Evolutionary conservation across 148 eudicot species (phyloP), one percentile per base, ranked within the genome.

Genomic region (Euryodendron excelsum): DNA sequence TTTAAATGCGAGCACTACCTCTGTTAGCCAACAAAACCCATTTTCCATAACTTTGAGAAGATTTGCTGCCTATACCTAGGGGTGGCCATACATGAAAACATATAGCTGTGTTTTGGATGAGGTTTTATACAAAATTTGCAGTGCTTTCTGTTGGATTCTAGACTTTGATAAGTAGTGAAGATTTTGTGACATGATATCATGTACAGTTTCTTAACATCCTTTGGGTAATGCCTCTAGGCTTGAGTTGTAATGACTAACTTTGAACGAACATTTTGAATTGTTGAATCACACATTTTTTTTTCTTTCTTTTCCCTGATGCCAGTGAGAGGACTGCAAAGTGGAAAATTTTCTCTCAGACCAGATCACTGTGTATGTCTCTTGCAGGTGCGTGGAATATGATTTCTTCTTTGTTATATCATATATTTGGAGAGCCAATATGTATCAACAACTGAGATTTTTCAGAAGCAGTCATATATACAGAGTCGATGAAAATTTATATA

Each of bases 381-480:
- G 69, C 78, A 64, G 78, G 84, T 78, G 61, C 64, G 73, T 73
- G 65, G 66, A 71, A 39, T 37, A 48, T 25, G 65, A 47, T 45
- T 65, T 74, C 79, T 63, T 33, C 27, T 8, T 44, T n/a, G 72
- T 72, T 64, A 71, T 53, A 45, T 53, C 53, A 36, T 50, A 50
- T 53, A 69, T 21, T 62, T 79, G 73, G 55, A 79, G 72, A 52
- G 71, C 44, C 9, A 50, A 33, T 25, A 52, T 80, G 72, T 74
- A 79, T n/a, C 13, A 66, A 69, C 59, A 71, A 48, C 58, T 74
- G 68, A 59, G 36, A 45, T 13, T 69, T 25, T 41, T 41, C 20
- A 67, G 47, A 66, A 66, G 36, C n/a, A 31, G 17, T 3, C n/a
- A n/a, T 27, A 39, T 1, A 69, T 4, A 23, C 20, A 69, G 25